Percentiles rank a stretch among this genome's conserved stretches.
Evolutionary conservation across 1,284 basidiomycete species (phyloP).

Genomic region (Coniferiporia weirii): DNA sequence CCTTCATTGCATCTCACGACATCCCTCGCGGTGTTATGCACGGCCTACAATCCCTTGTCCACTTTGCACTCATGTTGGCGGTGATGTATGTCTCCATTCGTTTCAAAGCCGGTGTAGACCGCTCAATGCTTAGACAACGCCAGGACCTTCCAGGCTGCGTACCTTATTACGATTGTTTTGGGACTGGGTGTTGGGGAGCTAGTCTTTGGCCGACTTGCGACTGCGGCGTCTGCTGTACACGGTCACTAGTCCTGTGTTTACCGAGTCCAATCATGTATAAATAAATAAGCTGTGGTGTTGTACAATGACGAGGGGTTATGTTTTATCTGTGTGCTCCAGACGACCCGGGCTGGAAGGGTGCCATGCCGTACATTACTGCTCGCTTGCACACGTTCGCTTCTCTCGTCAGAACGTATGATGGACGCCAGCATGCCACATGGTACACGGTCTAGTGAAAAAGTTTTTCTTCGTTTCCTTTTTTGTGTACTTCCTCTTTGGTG

Average conservation of each 20-base stretch:
- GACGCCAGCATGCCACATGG: no score
- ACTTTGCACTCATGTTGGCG: constrained; percentile 62
- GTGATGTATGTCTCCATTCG: constrained; percentile 52
- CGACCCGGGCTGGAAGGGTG: no score
- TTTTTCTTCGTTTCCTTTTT: constrained; percentile 19
- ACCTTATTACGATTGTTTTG: constrained; percentile 56
- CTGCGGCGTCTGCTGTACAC: background rate
- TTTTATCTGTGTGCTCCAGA: no score
- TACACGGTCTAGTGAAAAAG: background rate
- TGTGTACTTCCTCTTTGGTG: background rate
- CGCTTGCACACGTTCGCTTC: no score
- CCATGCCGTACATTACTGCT: no score
- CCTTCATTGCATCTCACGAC: constrained; percentile 58
- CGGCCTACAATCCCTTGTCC: constrained; percentile 49
- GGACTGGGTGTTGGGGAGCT: constrained; percentile 64
- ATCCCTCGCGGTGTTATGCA: constrained; percentile 56
- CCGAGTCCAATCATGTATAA: no score
- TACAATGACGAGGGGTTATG: no score
- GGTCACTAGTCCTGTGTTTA: background rate
- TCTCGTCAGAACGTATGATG: no score
- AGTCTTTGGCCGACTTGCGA: constrained; percentile 45
- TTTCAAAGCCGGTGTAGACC: background rate
- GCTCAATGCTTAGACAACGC: constrained; percentile 10
- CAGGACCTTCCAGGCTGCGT: constrained; percentile 73
- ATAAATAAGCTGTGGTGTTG: no score